Evolutionary conservation across 2,329 filamentous ascomycete species (phyloP).

Genomic region (Mollisia scopiformis): DNA sequence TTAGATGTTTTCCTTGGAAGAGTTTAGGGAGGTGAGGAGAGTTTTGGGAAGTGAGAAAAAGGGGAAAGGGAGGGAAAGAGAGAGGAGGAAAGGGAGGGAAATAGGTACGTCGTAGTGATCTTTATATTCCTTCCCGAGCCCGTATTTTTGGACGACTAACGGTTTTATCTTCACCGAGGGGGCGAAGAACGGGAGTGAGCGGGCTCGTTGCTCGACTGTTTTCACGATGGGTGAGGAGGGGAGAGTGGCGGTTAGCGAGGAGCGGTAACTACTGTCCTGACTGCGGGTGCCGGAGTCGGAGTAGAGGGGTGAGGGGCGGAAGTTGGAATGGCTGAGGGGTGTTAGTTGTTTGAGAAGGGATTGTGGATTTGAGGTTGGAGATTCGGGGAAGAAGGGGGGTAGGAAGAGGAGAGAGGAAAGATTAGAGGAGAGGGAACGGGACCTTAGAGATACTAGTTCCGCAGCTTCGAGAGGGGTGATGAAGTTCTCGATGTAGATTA

Average conservation of each 20-base stretch:
- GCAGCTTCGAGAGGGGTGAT: constrained; percentile 8
- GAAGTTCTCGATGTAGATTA: constrained; percentile 9
- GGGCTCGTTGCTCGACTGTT: neutral
- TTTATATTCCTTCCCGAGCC: constrained; percentile 47
- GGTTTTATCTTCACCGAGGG: constrained; percentile 46
- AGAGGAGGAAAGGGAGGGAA: neutral
- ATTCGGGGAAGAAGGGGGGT: neutral
- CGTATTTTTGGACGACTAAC: constrained; percentile 57
- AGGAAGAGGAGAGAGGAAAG: neutral
- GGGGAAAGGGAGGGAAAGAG: neutral
- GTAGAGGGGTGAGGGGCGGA: constrained; percentile 11
- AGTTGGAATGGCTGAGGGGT: constrained; percentile 6
- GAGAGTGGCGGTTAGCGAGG: constrained; percentile 49
- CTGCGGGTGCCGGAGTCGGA: neutral
- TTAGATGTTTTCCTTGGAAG: neutral
- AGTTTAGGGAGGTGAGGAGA: neutral
- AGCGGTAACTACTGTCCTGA: constrained; percentile 36
- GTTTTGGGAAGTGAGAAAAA: neutral
- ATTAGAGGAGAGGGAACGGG: neutral
- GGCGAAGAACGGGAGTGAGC: neutral
- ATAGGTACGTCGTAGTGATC: constrained; percentile 12
- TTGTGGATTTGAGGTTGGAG: neutral
- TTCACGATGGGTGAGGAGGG: constrained; percentile 14
- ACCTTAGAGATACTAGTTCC: constrained; percentile 11
- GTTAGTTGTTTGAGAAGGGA: neutral